Evolutionary conservation across 2,329 filamentous ascomycete species (phyloP).

Genomic region (Lasiodiplodia citricola): DNA sequence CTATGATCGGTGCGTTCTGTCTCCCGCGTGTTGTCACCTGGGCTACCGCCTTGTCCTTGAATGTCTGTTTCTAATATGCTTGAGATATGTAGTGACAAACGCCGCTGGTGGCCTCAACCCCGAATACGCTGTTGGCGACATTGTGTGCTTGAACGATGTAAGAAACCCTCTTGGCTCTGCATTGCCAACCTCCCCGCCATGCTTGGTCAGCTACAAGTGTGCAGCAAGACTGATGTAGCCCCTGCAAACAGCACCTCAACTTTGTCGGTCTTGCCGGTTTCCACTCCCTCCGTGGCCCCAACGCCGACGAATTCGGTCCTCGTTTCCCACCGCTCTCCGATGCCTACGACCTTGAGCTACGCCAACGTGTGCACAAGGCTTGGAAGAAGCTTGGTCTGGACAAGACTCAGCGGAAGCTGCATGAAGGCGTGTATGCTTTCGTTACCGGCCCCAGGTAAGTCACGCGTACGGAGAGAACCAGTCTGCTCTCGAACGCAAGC

Average conservation of each 20-base stretch:
- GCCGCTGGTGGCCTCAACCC: constrained; percentile 69
- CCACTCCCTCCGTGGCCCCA: constrained; percentile 67
- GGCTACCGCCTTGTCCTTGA: constrained; percentile 13
- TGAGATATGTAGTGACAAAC: constrained; percentile 62
- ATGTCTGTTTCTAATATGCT: constrained; percentile 30
- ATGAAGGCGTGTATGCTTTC: constrained; percentile 71
- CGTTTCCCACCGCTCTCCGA: constrained; percentile 69
- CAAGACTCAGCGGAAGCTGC: constrained; percentile 57
- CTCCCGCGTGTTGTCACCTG: background rate
- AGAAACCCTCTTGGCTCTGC: constrained; percentile 29
- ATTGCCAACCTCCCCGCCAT: background rate
- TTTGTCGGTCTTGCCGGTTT: constrained; percentile 65
- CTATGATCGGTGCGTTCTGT: constrained; percentile 57
- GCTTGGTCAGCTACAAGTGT: background rate
- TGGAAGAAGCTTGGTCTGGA: constrained; percentile 59
- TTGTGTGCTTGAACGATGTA: constrained; percentile 69
- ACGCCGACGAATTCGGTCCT: constrained; percentile 65
- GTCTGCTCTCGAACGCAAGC: background rate
- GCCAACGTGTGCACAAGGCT: constrained; percentile 61
- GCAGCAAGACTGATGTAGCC: constrained; percentile 27
- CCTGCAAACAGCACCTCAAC: constrained; percentile 62
- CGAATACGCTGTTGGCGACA: constrained; percentile 68
- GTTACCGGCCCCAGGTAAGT: constrained; percentile 65
- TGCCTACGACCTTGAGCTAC: constrained; percentile 67
- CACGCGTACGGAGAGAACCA: background rate